Conservation (phyloP, 1,139 yeast genomes). For the Magnusiomyces sp. region DNA sequence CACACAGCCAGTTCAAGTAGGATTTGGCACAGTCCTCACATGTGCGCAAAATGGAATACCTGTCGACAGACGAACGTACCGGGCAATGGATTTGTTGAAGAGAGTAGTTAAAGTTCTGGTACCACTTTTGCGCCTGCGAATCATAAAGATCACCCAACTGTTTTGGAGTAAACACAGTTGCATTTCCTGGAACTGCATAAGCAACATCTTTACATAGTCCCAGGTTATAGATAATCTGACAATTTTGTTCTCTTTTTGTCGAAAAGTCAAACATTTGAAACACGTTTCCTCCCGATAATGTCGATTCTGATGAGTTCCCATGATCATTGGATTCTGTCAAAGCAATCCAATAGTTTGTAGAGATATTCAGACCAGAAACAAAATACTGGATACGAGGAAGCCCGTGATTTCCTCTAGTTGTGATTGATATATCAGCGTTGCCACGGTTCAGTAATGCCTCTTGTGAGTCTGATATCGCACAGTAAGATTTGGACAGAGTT, state of each 20-base stretch:
- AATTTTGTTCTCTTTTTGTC: conserved; percentile 47
- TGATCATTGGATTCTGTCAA: conserved; percentile 43
- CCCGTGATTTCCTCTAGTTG: conserved; percentile 42
- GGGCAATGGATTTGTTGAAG: conserved; percentile 69
- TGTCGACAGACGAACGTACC: conserved; percentile 38
- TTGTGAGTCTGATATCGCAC: conserved; percentile 50
- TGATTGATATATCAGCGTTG: conserved; percentile 36
- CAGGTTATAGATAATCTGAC: conserved; percentile 66
- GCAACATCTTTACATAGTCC: conserved; percentile 77
- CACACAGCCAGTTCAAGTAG: conserved; percentile 84
- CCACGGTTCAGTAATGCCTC: conserved; percentile 32
- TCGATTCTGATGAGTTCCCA: conserved; percentile 10
- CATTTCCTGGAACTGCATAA: conserved; percentile 70
- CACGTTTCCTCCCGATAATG: conserved; percentile 54
- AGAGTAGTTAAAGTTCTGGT: conserved; percentile 63
- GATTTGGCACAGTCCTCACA: conserved; percentile 67
- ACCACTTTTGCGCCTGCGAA: conserved; percentile 46
- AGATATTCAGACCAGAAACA: conserved; percentile 50
- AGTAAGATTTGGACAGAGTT: conserved; percentile 51
- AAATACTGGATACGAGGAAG: conserved; percentile 50
- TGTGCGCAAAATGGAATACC: conserved; percentile 62
- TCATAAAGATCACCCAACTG: conserved; percentile 50
- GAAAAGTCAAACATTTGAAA: conserved; percentile 50
- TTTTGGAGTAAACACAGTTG: conserved; percentile 26
- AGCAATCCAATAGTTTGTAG: conserved; percentile 59